Evolutionary conservation across 192 early-diverging fungal genomes (phyloP).

Genomic region (Coemansia reversa): DNA sequence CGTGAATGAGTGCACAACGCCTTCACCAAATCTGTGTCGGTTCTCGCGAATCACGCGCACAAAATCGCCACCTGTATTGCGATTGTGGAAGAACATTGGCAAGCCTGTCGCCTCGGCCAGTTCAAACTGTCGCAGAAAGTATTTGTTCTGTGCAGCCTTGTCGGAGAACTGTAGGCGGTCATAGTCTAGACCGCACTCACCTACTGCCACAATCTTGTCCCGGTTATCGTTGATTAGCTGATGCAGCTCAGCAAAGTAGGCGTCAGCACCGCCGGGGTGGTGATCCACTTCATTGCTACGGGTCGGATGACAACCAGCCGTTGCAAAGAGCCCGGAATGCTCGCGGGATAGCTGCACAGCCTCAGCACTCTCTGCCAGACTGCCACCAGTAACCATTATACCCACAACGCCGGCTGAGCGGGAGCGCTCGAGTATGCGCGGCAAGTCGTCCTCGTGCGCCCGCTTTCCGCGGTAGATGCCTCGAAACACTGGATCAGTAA

Average conservation of each 20-base stretch:
- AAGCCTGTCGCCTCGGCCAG: constrained; percentile 72
- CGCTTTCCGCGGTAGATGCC: constrained; percentile 79
- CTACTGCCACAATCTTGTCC: constrained; percentile 81
- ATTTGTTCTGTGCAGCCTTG: constrained; percentile 69
- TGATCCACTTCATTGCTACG: constrained; percentile 70
- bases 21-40: constrained; percentile 62
- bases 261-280: constrained; percentile 59
- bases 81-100: constrained; percentile 91
- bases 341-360: constrained; percentile 61
- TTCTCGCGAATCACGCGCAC: constrained; percentile 60
- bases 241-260: constrained; percentile 61
- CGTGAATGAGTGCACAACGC: constrained; percentile 92
- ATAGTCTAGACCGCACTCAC: constrained; percentile 94
- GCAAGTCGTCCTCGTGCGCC: constrained; percentile 71
- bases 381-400: constrained; percentile 85
- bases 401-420: constrained; percentile 63
- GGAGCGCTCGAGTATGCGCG: constrained; percentile 64
- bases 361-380: constrained; percentile 58
- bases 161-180: constrained; percentile 85
- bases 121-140: constrained; percentile 80
- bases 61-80: constrained; percentile 83
- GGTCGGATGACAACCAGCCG: constrained; percentile 86
- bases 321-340: constrained; percentile 62
- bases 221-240: constrained; percentile 36
- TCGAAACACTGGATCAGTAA: constrained; percentile 84